These are phyloP conservation scores for Solanum verrucosum DNA, from an alignment of 257 asterid species.

Conservation along the genomic window DNA sequence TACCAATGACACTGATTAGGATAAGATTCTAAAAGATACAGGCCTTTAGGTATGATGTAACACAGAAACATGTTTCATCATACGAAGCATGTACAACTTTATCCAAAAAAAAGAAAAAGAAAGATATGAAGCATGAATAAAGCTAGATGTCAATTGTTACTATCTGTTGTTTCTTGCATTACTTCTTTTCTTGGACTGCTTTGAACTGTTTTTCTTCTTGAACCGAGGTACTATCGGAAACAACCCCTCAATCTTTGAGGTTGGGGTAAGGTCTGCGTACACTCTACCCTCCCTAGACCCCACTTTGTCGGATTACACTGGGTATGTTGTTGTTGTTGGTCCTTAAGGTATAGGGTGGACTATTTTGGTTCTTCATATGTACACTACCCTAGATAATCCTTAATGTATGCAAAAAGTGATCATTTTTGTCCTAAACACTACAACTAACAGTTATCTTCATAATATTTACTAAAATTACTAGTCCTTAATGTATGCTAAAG, in stretches of 20 bases:
- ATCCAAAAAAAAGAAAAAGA: neutral
- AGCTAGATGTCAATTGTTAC: neutral
- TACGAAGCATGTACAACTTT: slow-evolving; percentile 27
- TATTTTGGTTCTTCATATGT: neutral
- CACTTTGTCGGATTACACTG: neutral
- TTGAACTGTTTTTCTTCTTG: neutral
- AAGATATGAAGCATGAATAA: neutral
- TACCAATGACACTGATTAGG: slow-evolving; percentile 30
- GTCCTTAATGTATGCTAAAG: neutral
- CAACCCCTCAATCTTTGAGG: neutral
- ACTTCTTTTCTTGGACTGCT: neutral
- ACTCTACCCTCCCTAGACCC: neutral
- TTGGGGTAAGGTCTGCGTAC: neutral
- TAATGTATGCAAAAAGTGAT: neutral
- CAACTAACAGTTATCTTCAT: neutral
- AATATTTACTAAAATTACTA: neutral
- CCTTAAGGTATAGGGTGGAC: neutral
- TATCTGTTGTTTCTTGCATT: neutral
- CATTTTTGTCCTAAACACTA: neutral
- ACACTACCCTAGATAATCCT: neutral
- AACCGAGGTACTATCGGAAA: neutral
- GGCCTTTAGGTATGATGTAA: slow-evolving; percentile 9
- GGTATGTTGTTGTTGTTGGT: neutral
- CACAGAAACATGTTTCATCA: slow-evolving; percentile 5
- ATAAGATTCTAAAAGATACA: slow-evolving; percentile 29